phyloP scores from a whole-genome alignment of 2,329 filamentous ascomycete species.

The Microascus cirrosus region DNA sequence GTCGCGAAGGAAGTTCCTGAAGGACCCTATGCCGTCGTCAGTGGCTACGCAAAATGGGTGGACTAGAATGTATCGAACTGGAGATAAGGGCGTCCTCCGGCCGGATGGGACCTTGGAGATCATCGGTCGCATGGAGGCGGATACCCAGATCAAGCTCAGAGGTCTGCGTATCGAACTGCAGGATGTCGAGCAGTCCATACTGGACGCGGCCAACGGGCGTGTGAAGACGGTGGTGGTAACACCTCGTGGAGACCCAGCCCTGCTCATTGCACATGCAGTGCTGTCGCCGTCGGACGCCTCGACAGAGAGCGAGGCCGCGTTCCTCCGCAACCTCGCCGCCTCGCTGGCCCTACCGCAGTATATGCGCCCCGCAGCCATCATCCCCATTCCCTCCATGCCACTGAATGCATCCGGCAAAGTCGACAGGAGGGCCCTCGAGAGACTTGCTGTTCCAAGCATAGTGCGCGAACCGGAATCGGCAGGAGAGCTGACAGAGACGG shows the following conservation, averaged over 20 bases:
- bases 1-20: slow-evolving; percentile 7
- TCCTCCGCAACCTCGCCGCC: not conserved
- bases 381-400: slow-evolving; percentile 17
- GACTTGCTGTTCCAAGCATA: not conserved
- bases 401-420: slow-evolving; percentile 18
- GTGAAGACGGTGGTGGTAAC: slow-evolving; percentile 9
- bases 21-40: not conserved
- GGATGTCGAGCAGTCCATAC: slow-evolving; percentile 17
- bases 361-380: slow-evolving; percentile 12
- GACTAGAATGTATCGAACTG: slow-evolving; percentile 22
- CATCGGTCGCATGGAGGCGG: slow-evolving; percentile 21
- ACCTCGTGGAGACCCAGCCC: not conserved
- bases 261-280: slow-evolving; percentile 7
- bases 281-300: slow-evolving; percentile 5
- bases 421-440: slow-evolving; percentile 15
- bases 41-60: slow-evolving; percentile 7
- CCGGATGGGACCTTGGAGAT: slow-evolving; percentile 19
- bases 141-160: slow-evolving; percentile 30
- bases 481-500: not conserved
- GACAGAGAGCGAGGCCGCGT: not conserved
- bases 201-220: slow-evolving; percentile 1
- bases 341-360: not conserved
- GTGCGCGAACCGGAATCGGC: slow-evolving; percentile 13
- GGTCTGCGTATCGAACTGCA: slow-evolving; percentile 30
- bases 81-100: slow-evolving; percentile 19